phyloP scores from a whole-genome alignment of 805 yeast species.

The Tetrapisispora phaffii region DNA sequence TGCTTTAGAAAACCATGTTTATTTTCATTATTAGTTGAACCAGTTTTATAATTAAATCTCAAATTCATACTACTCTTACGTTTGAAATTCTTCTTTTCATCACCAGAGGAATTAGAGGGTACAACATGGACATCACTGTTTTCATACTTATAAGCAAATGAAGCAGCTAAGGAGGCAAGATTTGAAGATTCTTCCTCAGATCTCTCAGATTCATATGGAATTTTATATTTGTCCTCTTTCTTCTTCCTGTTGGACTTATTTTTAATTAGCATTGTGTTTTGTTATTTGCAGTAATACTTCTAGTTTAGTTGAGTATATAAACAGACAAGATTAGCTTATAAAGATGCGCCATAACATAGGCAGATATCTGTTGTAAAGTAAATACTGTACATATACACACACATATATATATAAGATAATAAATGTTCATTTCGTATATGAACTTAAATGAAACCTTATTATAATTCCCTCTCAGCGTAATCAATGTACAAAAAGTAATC shows the following conservation, averaged over 20 bases:
- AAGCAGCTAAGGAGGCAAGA: constrained; percentile 1
- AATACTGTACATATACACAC: too few relatives aligned
- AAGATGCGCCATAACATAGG: too few relatives aligned
- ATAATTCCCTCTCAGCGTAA: not conserved
- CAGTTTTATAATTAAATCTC: not conserved
- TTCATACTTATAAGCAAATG: not conserved
- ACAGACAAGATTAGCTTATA: too few relatives aligned
- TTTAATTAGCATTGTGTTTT: not conserved
- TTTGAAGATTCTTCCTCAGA: not conserved
- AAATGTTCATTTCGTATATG: not conserved
- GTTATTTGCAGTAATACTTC: not conserved
- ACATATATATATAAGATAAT: too few relatives aligned
- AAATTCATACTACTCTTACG: constrained; percentile 1
- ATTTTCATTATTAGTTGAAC: not conserved
- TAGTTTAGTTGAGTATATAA: too few relatives aligned
- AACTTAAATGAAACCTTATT: not conserved
- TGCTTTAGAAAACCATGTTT: not conserved
- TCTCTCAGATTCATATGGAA: not conserved
- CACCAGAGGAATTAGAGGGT: not conserved
- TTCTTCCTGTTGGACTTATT: not conserved
- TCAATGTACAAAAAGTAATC: not conserved
- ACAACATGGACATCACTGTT: not conserved
- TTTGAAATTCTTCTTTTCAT: not conserved
- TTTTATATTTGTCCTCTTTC: not conserved
- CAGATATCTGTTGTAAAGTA: too few relatives aligned